These are phyloP conservation scores for Lyophyllum atratum DNA, from an alignment of 768 basidiomycete genomes.

Conservation along the genomic window DNA sequence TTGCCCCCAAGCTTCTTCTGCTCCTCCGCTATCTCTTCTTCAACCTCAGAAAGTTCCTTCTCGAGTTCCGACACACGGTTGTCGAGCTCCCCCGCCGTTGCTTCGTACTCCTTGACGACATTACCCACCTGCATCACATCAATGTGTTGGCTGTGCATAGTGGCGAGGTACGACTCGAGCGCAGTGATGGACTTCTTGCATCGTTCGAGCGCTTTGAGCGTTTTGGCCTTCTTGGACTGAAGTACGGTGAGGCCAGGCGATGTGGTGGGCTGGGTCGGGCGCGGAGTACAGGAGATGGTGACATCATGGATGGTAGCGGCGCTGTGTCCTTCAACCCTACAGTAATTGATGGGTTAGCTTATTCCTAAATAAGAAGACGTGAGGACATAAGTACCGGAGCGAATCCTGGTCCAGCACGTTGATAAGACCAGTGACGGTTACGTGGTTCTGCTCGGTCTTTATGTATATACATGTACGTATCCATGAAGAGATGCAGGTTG, in stretches of 20 bases:
- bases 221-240: slow-evolving; percentile 12
- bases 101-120: slow-evolving; percentile 34
- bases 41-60: slow-evolving; percentile 23
- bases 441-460: slow-evolving; percentile 35
- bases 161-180: slow-evolving; percentile 36
- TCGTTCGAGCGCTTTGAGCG: slow-evolving; percentile 27
- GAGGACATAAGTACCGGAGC: slow-evolving; percentile 28
- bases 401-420: slow-evolving; percentile 30
- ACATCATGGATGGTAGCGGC: slow-evolving; percentile 38
- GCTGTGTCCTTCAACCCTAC: slow-evolving; percentile 42
- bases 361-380: no score
- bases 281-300: slow-evolving; percentile 5
- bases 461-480: no score
- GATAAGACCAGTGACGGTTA: slow-evolving; percentile 34
- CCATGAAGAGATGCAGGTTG: no score
- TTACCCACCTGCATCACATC: slow-evolving; percentile 27
- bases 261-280: slow-evolving; percentile 15
- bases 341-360: neutral
- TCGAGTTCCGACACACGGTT: slow-evolving; percentile 29
- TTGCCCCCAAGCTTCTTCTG: slow-evolving; percentile 15
- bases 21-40: slow-evolving; percentile 27
- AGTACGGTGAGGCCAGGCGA: slow-evolving; percentile 20
- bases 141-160: slow-evolving; percentile 33
- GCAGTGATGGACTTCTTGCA: slow-evolving; percentile 27
- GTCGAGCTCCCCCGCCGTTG: slow-evolving; percentile 35